Evolutionary conservation across 345 rosid species (phyloP).

Genomic region (Salix suchowensis): DNA sequence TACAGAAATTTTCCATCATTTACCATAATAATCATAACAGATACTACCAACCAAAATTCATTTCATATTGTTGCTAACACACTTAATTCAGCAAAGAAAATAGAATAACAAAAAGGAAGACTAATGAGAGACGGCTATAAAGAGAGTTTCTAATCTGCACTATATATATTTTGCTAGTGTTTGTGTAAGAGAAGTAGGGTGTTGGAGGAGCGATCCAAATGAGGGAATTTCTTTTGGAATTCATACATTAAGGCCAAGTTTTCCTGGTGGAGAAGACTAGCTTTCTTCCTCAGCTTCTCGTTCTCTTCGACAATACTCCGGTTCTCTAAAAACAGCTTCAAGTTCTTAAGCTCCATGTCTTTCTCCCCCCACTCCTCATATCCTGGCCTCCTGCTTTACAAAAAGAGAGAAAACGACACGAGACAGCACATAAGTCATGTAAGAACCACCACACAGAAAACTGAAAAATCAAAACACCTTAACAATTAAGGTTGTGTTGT

Average conservation of each 20-base stretch:
- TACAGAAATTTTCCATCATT: neutral
- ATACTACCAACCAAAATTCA: neutral
- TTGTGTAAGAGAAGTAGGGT: slow-evolving; percentile 23
- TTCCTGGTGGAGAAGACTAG: slow-evolving; percentile 50
- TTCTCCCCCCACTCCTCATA: slow-evolving; percentile 20
- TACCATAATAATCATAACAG: neutral
- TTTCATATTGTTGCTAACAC: slow-evolving; percentile 7
- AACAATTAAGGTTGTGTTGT: neutral
- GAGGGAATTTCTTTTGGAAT: slow-evolving; percentile 40
- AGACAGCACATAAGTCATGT: neutral
- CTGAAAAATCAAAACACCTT: neutral
- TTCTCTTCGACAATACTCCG: slow-evolving; percentile 57
- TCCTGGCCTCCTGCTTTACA: slow-evolving; percentile 21
- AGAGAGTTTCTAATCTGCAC: neutral
- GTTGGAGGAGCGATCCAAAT: slow-evolving; percentile 25
- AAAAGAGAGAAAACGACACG: neutral
- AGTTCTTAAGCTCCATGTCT: slow-evolving; percentile 50
- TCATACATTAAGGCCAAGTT: slow-evolving; percentile 46
- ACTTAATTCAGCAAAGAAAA: neutral
- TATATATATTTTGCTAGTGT: neutral
- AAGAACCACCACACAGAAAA: neutral
- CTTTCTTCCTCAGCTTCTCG: slow-evolving; percentile 52
- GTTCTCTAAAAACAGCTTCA: slow-evolving; percentile 61
- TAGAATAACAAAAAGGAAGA: neutral
- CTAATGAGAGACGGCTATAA: neutral